A percentile compares a stretch with the other conserved stretches of the same genome.
phyloP scores from a whole-genome alignment of 1,139 yeast genomes.

The Debaryomycetaceae sp. region DNA sequence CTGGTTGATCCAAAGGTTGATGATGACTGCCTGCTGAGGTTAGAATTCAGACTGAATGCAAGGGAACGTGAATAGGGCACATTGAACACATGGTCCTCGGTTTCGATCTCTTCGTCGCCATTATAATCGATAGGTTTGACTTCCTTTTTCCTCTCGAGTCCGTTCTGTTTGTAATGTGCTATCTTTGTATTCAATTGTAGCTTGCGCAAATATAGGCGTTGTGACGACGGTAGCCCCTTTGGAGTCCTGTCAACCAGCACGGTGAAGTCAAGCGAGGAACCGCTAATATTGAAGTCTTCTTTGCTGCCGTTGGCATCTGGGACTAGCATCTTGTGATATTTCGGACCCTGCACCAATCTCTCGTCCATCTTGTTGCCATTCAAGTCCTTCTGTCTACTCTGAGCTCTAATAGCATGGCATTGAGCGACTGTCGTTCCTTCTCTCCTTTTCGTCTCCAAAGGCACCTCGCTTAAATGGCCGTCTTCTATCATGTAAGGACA shows the following conservation, averaged over 20 bases:
- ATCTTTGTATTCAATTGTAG: constrained; percentile 22
- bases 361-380: not conserved
- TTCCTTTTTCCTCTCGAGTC: constrained; percentile 8
- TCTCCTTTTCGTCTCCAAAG: not conserved
- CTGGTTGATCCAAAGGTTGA: constrained; percentile 36
- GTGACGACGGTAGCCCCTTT: constrained; percentile 35
- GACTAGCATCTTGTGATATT: not conserved
- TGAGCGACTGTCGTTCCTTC: not conserved
- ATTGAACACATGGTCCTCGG: constrained; percentile 52
- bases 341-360: not conserved
- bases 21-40: constrained; percentile 17
- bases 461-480: not conserved
- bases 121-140: constrained; percentile 11
- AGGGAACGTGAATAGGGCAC: constrained; percentile 61
- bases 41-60: constrained; percentile 23
- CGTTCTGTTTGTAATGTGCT: constrained; percentile 14
- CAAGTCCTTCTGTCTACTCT: not conserved
- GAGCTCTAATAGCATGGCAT: not conserved
- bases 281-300: not conserved
- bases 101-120: constrained; percentile 52
- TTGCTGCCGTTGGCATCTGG: not conserved
- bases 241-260: constrained; percentile 26
- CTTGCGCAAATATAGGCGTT: constrained; percentile 33
- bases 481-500: not conserved
- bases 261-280: constrained; percentile 10